Evolutionary conservation across 768 basidiomycete species (phyloP).

Genomic region (Fomitopsis pulvina): DNA sequence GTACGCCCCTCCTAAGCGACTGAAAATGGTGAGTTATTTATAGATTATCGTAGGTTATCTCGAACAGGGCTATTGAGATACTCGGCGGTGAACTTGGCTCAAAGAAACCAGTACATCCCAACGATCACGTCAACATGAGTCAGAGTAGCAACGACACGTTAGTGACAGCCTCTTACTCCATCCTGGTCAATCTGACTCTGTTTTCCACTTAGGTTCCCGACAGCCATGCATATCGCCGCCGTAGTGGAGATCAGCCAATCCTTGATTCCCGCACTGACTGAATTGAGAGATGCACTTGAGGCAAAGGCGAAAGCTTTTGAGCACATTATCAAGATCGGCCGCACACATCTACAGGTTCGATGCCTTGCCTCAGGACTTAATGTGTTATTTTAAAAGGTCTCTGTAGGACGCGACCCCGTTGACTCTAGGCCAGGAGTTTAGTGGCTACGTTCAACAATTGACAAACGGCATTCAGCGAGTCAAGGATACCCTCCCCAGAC

Average conservation of each 20-base stretch:
- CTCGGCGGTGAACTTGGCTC: constrained; percentile 93
- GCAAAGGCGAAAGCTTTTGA: constrained; percentile 80
- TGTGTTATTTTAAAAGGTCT: neutral
- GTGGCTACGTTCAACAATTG: constrained; percentile 94
- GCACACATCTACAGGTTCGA: constrained; percentile 84
- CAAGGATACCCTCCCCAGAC: constrained; percentile 72
- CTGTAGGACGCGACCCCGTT: constrained; percentile 90
- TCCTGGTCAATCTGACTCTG: neutral
- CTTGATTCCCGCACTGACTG: constrained; percentile 79
- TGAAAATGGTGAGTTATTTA: neutral
- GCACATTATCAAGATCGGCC: constrained; percentile 95
- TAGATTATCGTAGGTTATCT: constrained; percentile 65
- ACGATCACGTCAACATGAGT: constrained; percentile 99
- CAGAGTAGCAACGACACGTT: constrained; percentile 99
- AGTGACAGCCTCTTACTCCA: constrained; percentile 22
- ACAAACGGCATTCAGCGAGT: constrained; percentile 85
- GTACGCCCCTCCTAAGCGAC: too few relatives aligned
- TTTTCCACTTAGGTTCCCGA: constrained; percentile 71
- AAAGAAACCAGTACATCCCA: constrained; percentile 97
- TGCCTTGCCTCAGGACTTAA: neutral
- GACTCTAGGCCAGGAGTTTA: constrained; percentile 98
- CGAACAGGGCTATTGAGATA: constrained; percentile 95
- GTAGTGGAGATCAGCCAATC: constrained; percentile 78
- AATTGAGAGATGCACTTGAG: constrained; percentile 78
- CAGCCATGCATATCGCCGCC: constrained; percentile 97